Percentiles rank a stretch among this genome's conserved stretches.
phyloP scores from a whole-genome alignment of 75 land plant genomes.

The Selaginella tamariscina region DNA sequence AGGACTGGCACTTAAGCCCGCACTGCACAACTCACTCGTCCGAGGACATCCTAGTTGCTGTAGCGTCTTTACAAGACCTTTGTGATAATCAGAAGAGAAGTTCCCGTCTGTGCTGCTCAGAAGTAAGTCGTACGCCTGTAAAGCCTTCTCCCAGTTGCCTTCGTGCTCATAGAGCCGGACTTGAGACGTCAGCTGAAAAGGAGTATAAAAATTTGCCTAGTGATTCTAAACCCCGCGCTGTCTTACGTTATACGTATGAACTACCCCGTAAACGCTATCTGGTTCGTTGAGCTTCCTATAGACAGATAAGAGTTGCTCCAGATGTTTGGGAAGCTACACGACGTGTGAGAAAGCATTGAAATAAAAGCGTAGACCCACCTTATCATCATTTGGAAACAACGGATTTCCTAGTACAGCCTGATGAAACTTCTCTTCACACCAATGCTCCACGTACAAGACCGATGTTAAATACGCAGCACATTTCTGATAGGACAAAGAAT shows the following conservation, averaged over 20 bases:
- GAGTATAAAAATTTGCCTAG: not conserved
- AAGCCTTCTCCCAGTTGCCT: conserved; percentile 92
- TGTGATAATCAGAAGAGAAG: conserved; percentile 33
- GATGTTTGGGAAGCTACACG: conserved; percentile 58
- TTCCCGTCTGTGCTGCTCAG: conserved; percentile 34
- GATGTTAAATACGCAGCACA: conserved; percentile 87
- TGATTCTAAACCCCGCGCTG: not conserved
- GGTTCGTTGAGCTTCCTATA: conserved; percentile 86
- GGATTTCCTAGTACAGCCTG: conserved; percentile 61
- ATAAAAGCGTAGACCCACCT: conserved; percentile 19
- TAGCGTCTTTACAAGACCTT: conserved; percentile 76
- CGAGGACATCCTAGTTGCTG: conserved; percentile 90
- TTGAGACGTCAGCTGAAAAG: conserved; percentile 63
- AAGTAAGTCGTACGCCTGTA: conserved; percentile 73
- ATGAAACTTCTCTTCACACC: conserved; percentile 88
- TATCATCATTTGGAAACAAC: conserved; percentile 59
- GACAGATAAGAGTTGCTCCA: conserved; percentile 59
- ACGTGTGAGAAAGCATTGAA: not conserved
- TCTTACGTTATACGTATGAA: conserved; percentile 71
- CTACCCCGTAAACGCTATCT: conserved; percentile 83
- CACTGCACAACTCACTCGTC: conserved; percentile 60
- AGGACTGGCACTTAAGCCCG: conserved; percentile 43
- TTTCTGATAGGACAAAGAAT: too few species aligned
- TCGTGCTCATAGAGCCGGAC: conserved; percentile 81
- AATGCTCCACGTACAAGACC: conserved; percentile 77